Conservation (phyloP, 192 early-diverging fungal species). For the Coemansia sp. region DNA sequence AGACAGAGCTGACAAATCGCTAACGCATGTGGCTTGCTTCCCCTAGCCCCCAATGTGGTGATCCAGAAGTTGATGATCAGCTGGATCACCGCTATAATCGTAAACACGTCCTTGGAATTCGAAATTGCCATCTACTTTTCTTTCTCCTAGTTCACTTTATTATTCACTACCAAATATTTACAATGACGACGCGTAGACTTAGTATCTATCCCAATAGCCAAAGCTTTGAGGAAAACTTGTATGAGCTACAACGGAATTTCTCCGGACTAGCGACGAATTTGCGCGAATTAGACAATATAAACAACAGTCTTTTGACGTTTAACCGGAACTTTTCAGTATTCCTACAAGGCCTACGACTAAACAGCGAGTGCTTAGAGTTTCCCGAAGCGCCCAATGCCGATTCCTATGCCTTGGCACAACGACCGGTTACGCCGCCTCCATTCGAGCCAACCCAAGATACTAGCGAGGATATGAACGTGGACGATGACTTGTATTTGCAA, state of each 20-base stretch:
- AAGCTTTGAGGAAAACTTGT: constrained; percentile 48
- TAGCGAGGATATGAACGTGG: background rate
- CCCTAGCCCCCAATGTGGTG: background rate
- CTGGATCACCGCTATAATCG: background rate
- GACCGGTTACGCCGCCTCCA: constrained; percentile 32
- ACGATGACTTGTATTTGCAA: background rate
- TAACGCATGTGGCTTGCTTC: background rate
- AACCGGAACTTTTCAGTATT: constrained; percentile 53
- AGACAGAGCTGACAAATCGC: background rate
- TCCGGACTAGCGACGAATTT: constrained; percentile 37
- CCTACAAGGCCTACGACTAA: constrained; percentile 47
- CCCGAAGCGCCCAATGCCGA: constrained; percentile 46
- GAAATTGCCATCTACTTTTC: background rate
- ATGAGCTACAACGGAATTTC: constrained; percentile 49
- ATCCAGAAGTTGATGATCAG: background rate
- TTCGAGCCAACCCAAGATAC: background rate
- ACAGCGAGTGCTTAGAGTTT: constrained; percentile 49
- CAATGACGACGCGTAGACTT: constrained; percentile 46
- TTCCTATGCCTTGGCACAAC: constrained; percentile 32
- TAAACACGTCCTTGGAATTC: background rate
- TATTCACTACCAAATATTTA: background rate
- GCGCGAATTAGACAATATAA: constrained; percentile 44
- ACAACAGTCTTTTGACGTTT: constrained; percentile 44
- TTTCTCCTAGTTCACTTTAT: background rate
- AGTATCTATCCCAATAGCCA: constrained; percentile 54